Conservation (phyloP, 441 rosid species). For the Euphorbia celastroides region DNA sequence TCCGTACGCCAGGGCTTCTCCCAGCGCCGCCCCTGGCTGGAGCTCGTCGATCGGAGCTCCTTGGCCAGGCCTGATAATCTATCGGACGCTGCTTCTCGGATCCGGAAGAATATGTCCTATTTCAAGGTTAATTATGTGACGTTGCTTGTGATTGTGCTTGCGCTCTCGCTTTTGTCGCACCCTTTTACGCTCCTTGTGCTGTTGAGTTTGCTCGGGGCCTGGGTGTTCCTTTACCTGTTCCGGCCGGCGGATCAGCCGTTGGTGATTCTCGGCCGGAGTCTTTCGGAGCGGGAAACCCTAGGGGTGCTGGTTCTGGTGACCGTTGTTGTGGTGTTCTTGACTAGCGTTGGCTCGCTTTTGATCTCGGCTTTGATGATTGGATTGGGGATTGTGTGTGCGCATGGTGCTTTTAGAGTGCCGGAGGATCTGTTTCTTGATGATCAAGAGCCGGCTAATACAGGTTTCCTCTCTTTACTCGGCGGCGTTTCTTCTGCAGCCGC, state of each 20-base stretch:
- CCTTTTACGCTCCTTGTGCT: conserved; percentile 62
- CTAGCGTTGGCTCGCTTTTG: conserved; percentile 64
- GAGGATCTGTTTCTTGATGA: conserved; percentile 73
- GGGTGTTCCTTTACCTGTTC: conserved; percentile 60
- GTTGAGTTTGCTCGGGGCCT: conserved; percentile 43
- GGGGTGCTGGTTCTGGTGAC: conserved; percentile 45
- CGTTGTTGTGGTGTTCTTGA: conserved; percentile 56
- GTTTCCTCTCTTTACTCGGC: conserved; percentile 59
- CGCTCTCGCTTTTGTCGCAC: conserved; percentile 54
- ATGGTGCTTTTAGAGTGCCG: conserved; percentile 67
- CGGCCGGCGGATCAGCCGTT: conserved; percentile 67
- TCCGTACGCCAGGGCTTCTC: conserved; percentile 57
- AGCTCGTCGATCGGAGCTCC: conserved; percentile 50
- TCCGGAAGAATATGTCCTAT: conserved; percentile 53
- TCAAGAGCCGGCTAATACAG: conserved; percentile 48
- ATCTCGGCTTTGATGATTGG: conserved; percentile 61
- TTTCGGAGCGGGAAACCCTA: conserved; percentile 67
- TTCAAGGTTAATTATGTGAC: conserved; percentile 64
- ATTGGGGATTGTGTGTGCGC: conserved; percentile 54
- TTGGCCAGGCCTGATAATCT: conserved; percentile 53
- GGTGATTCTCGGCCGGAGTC: conserved; percentile 44
- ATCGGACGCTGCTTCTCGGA: conserved; percentile 60
- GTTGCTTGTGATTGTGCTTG: conserved; percentile 48
- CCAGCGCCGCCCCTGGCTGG: conserved; percentile 63
- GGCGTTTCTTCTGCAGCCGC: conserved; percentile 47